Base-by-base conservation (phyloP, 805 yeast species). In the Yamadazyma nakazawae region DNA sequence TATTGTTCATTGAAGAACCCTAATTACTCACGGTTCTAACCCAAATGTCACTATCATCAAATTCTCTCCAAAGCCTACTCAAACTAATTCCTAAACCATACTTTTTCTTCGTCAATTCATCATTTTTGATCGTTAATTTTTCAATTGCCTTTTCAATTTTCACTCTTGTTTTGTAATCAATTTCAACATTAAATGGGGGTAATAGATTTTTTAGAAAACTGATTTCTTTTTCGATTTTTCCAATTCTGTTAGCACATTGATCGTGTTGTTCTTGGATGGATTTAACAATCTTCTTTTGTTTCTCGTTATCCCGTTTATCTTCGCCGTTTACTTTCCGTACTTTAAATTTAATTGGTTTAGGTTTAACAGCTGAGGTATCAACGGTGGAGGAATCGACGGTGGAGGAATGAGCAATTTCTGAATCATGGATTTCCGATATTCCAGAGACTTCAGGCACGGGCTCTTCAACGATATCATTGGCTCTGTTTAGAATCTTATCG, bases 151-250 rank as follows among this genome's bases (percentile, higher is more conserved):
- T 62, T 18, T 60, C 62, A 37, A 72, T 70, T 55, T 72, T 72
- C 28, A 56, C 57, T 41, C 76, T 56, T 10, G 76, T 70, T 16
- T 63, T 62, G 43, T 71, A 72, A 51, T 72, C 76, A 13, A 71
- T 56, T 47, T 72, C 76, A 21, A 70, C 74, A 46, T 70, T 70
- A 52, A 61, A 67, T 1, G 77, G 77, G 2, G 77, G 77, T 35
- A 72, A 66, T 32, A 71, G 60, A 36, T 63, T 65, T 17, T 61
- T 51, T 48, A 72, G 64, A 48, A 70, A 72, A 13, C 53, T 56
- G 18, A 72, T 63, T 45, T 72, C 77, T 55, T 71, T 70, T 14
- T 68, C 57, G 39, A 72, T 70, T 48, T 71, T 72, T 24, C 46
- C 58, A n/a, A 69, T 63, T 30, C 65, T 57, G 26, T 52, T 53